Conservation (phyloP, 345 rosid species). For the Acer saccharum region DNA sequence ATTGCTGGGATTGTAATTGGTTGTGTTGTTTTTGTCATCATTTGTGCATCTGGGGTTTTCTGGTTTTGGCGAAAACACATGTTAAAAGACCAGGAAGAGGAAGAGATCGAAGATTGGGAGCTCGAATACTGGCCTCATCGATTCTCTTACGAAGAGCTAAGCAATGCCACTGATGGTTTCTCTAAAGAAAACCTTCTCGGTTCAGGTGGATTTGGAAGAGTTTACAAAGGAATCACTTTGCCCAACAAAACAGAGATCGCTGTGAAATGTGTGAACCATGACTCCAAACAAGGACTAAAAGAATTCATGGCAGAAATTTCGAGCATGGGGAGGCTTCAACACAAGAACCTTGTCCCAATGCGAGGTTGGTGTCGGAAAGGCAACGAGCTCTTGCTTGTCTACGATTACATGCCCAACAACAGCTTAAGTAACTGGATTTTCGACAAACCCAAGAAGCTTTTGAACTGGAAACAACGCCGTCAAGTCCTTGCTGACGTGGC, state of each 20-base stretch:
- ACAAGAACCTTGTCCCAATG: conserved; percentile 79
- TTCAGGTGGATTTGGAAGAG: conserved; percentile 81
- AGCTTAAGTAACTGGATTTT: conserved; percentile 79
- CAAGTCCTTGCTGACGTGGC: conserved; percentile 74
- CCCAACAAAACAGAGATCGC: conserved; percentile 60
- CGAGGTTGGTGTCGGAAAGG: conserved; percentile 88
- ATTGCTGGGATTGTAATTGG: conserved; percentile 71
- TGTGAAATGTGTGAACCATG: conserved; percentile 84
- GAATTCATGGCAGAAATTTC: conserved; percentile 96
- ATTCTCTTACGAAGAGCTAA: conserved; percentile 75
- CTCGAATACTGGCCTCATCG: conserved; percentile 93
- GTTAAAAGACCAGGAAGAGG: conserved; percentile 48
- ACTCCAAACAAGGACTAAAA: conserved; percentile 83
- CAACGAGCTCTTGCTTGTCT: conserved; percentile 75
- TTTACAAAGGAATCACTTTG: conserved; percentile 54
- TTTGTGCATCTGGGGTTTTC: conserved; percentile 37
- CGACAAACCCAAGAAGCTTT: conserved; percentile 47
- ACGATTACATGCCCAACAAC: conserved; percentile 86
- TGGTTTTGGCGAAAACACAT: conserved; percentile 49
- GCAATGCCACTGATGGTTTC: conserved; percentile 58
- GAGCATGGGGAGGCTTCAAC: conserved; percentile 88
- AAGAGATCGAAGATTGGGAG: conserved; percentile 82
- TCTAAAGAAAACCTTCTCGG: conserved; percentile 69
- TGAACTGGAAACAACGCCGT: conserved; percentile 63
- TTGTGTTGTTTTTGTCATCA: conserved; percentile 38